These are phyloP conservation scores for Hypoxylon rickii DNA, from an alignment of 495 filamentous ascomycete species.

Conservation along the genomic window DNA sequence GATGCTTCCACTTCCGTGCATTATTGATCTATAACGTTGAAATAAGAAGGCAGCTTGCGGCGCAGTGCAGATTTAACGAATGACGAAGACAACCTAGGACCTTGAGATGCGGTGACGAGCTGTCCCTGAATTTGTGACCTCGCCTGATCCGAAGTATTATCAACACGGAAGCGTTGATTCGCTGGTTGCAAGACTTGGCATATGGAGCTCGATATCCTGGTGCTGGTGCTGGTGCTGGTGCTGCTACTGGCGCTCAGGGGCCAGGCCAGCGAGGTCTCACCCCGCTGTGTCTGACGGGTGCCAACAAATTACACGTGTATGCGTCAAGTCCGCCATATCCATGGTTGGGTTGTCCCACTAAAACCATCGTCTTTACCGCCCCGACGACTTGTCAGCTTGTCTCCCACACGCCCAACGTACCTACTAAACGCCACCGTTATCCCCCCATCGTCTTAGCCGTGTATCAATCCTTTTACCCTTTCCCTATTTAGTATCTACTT, in stretches of 20 bases:
- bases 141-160: conserved; percentile 1
- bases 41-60: not conserved
- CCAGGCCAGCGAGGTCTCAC: conserved; percentile 7
- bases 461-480: too few relatives aligned
- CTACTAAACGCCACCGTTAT: not conserved
- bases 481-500: not conserved
- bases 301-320: conserved; percentile 25
- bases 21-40: too few relatives aligned
- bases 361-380: too few relatives aligned
- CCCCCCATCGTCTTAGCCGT: not conserved
- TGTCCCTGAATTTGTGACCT: not conserved
- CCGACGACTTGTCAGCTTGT: too few relatives aligned
- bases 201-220: conserved; percentile 18
- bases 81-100: too few relatives aligned
- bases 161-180: conserved; percentile 17
- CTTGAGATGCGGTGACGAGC: too few relatives aligned
- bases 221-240: too few relatives aligned
- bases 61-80: not conserved
- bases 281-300: conserved; percentile 4
- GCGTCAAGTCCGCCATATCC: not conserved
- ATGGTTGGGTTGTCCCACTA: too few relatives aligned
- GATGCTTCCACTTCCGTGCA: too few relatives aligned
- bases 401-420: too few relatives aligned
- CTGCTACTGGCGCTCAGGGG: conserved; percentile 11
- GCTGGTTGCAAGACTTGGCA: conserved; percentile 12